A percentile compares a stretch with the other conserved stretches of the same genome.
phyloP scores from a whole-genome alignment of 2,329 filamentous ascomycete genomes.

The Ceratocystis cubensis region DNA sequence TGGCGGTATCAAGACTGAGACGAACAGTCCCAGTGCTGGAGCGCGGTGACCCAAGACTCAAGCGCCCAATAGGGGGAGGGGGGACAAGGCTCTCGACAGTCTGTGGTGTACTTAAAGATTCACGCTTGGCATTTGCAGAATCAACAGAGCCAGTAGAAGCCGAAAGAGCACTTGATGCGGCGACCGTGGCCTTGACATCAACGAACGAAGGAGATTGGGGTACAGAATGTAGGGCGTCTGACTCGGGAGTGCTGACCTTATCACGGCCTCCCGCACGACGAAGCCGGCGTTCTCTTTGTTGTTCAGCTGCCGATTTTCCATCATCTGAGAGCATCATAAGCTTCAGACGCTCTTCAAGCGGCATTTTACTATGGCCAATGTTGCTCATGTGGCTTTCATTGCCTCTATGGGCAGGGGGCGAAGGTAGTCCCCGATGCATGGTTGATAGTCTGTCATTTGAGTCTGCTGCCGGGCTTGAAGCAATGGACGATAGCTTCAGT shows the following conservation, averaged over 20 bases:
- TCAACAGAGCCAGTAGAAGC: slow-evolving; percentile 11
- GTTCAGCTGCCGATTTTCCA: slow-evolving; percentile 48
- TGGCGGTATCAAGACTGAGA: not conserved
- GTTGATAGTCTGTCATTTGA: slow-evolving; percentile 57
- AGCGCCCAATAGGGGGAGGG: slow-evolving; percentile 9
- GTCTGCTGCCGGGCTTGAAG: slow-evolving; percentile 25
- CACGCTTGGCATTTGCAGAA: slow-evolving; percentile 34
- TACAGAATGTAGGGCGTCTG: slow-evolving; percentile 14
- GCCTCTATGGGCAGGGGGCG: slow-evolving; percentile 60
- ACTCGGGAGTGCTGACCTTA: slow-evolving; percentile 24
- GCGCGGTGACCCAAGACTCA: not conserved
- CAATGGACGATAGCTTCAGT: slow-evolving; percentile 22
- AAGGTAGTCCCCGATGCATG: slow-evolving; percentile 55
- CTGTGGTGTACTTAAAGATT: not conserved
- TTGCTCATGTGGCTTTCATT: slow-evolving; percentile 54
- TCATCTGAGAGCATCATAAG: slow-evolving; percentile 79
- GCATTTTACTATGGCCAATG: slow-evolving; percentile 63
- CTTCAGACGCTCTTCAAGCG: slow-evolving; percentile 71
- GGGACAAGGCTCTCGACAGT: slow-evolving; percentile 10
- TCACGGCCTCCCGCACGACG: slow-evolving; percentile 46
- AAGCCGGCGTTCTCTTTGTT: slow-evolving; percentile 57
- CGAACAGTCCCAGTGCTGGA: slow-evolving; percentile 13
- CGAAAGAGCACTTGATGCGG: slow-evolving; percentile 7
- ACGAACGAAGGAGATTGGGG: slow-evolving; percentile 10
- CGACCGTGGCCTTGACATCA: slow-evolving; percentile 12